These are phyloP conservation scores for Ogataea chonburiensis DNA, from an alignment of 805 yeast genomes.

Conservation along the genomic window DNA sequence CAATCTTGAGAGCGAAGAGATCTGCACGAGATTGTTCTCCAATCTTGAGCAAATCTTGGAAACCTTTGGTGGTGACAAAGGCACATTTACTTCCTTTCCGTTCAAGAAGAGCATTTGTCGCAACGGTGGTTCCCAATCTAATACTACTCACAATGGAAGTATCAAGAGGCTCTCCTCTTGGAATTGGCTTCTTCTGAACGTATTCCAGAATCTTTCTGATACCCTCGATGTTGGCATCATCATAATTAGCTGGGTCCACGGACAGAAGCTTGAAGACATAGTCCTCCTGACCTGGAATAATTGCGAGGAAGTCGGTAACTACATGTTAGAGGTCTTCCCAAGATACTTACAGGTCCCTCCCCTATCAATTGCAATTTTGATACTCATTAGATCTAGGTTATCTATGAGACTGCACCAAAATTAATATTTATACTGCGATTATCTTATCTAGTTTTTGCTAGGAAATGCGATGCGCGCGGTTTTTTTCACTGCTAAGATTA, in stretches of 20 bases:
- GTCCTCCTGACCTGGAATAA: slow-evolving; percentile 4
- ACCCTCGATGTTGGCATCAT: slow-evolving; percentile 30
- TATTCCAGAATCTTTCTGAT: slow-evolving; percentile 26
- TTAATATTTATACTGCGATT: neutral
- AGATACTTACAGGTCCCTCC: slow-evolving; percentile 39
- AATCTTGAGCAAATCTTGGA: slow-evolving; percentile 32
- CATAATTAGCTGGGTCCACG: slow-evolving; percentile 28
- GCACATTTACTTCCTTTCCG: slow-evolving; percentile 24
- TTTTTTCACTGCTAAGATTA: neutral
- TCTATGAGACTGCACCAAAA: neutral
- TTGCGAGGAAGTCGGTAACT: slow-evolving; percentile 7
- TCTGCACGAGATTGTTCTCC: slow-evolving; percentile 35
- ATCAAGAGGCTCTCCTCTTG: slow-evolving; percentile 20
- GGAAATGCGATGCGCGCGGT: slow-evolving; percentile 6
- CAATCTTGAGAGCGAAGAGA: slow-evolving; percentile 21
- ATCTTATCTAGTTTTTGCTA: neutral
- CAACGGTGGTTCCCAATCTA: slow-evolving; percentile 30
- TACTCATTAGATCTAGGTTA: neutral
- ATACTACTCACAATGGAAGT: slow-evolving; percentile 21
- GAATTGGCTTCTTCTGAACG: slow-evolving; percentile 17
- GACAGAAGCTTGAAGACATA: slow-evolving; percentile 30
- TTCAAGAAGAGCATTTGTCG: slow-evolving; percentile 27
- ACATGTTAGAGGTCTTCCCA: neutral
- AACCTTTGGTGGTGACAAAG: slow-evolving; percentile 31
- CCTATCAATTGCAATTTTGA: slow-evolving; percentile 19